phyloP scores from a whole-genome alignment of 352 stramenopile genomes.

The Pythium apleroticum region DNA sequence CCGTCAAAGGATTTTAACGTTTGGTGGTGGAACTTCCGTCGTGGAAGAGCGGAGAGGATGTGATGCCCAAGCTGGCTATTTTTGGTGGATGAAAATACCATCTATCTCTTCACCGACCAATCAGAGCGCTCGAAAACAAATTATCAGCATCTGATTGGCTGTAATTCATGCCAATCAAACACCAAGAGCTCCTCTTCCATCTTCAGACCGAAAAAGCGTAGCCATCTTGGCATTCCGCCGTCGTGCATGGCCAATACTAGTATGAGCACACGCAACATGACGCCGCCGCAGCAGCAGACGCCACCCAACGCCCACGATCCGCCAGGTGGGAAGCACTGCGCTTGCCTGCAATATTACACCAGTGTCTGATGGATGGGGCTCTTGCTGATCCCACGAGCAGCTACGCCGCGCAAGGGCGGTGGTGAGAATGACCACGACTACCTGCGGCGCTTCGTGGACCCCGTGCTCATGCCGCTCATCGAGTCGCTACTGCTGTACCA shows the following conservation, averaged over 20 bases:
- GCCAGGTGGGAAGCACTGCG: neutral
- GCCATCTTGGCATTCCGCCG: slow-evolving; percentile 16
- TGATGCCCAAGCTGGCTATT: neutral
- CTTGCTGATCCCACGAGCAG: neutral
- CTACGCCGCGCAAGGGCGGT: slow-evolving; percentile 30
- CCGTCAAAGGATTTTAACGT: no score
- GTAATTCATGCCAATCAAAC: neutral
- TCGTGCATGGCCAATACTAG: neutral
- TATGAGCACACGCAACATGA: slow-evolving; percentile 17
- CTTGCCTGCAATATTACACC: neutral
- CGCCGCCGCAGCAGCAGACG: neutral
- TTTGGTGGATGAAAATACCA: neutral
- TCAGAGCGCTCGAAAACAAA: neutral
- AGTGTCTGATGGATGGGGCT: neutral
- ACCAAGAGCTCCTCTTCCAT: slow-evolving; percentile 1
- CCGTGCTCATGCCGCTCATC: slow-evolving; percentile 82
- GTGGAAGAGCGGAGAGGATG: neutral
- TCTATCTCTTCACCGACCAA: no score
- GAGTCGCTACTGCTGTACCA: slow-evolving; percentile 79
- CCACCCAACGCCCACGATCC: slow-evolving; percentile 5
- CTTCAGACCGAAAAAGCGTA: slow-evolving; percentile 12
- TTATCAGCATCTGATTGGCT: neutral
- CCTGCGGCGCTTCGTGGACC: slow-evolving; percentile 70
- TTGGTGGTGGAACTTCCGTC: neutral
- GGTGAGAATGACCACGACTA: slow-evolving; percentile 78